Evolutionary conservation across 2,329 filamentous ascomycete genomes (phyloP).

Genomic region (Penicillium sp.): DNA sequence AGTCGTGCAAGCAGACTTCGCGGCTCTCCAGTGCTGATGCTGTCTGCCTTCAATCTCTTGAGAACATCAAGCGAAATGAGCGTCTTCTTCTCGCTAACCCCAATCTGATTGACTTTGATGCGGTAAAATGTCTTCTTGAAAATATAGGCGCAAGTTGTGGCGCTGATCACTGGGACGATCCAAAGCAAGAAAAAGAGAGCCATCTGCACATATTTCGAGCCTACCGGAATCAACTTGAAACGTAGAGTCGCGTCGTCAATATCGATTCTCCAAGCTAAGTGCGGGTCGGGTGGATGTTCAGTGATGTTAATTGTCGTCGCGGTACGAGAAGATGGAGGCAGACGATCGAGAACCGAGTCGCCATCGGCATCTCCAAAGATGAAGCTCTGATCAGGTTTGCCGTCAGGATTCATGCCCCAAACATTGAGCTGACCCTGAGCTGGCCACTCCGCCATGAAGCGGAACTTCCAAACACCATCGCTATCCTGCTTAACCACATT

Average conservation of each 20-base stretch:
- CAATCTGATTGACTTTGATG: constrained; percentile 64
- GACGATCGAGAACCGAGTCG: constrained; percentile 62
- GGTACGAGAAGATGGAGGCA: constrained; percentile 61
- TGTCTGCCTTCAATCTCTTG: constrained; percentile 37
- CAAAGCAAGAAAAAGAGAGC: constrained; percentile 57
- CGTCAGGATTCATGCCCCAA: constrained; percentile 67
- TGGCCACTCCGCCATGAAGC: constrained; percentile 67
- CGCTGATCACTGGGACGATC: constrained; percentile 56
- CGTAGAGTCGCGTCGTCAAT: constrained; percentile 58
- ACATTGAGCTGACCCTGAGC: constrained; percentile 64
- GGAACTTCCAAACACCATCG: constrained; percentile 58
- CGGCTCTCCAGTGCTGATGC: constrained; percentile 28
- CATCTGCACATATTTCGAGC: constrained; percentile 58
- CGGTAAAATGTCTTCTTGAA: constrained; percentile 66
- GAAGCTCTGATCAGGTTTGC: constrained; percentile 61
- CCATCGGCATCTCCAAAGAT: constrained; percentile 64
- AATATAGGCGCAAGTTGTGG: constrained; percentile 53
- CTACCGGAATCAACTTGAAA: constrained; percentile 56
- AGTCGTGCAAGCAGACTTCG: constrained; percentile 39
- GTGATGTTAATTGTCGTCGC: constrained; percentile 62
- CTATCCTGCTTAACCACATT: constrained; percentile 55
- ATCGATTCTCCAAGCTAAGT: constrained; percentile 58
- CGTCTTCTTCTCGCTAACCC: constrained; percentile 54
- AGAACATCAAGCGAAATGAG: constrained; percentile 42
- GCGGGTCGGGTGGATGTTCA: constrained; percentile 55